Evolutionary conservation across 257 asterid genomes (phyloP).

Genomic region (Penstemon davidsonii): DNA sequence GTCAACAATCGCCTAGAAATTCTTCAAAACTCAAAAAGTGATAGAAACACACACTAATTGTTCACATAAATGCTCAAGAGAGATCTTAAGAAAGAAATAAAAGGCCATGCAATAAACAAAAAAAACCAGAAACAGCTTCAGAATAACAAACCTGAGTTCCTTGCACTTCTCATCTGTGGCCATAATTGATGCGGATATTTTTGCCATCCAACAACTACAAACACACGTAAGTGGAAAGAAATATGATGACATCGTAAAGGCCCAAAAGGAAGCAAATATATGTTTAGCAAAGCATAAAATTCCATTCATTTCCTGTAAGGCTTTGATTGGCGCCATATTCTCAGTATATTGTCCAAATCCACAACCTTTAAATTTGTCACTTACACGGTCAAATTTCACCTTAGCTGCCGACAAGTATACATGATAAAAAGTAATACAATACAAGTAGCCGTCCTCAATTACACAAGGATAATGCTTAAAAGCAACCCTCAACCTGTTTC

Average conservation of each 20-base stretch:
- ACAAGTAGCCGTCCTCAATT: conserved; percentile 46
- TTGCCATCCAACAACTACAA: conserved; percentile 67
- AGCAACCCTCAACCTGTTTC: conserved; percentile 58
- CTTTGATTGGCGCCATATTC: conserved; percentile 55
- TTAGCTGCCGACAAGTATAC: conserved; percentile 43
- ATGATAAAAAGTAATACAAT: neutral
- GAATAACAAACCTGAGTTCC: conserved; percentile 24
- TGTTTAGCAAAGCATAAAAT: conserved; percentile 40
- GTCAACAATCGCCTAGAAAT: too few relatives aligned
- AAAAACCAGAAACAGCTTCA: neutral
- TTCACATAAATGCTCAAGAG: neutral
- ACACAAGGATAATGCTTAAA: conserved; percentile 62
- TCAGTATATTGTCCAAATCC: conserved; percentile 65
- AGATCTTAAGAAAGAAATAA: neutral
- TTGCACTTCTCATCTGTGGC: conserved; percentile 35
- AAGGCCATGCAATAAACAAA: neutral
- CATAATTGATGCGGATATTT: conserved; percentile 56
- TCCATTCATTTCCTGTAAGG: conserved; percentile 71
- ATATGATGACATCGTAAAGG: neutral
- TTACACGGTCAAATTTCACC: conserved; percentile 69
- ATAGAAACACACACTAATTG: too few relatives aligned
- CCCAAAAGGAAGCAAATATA: neutral
- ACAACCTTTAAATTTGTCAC: conserved; percentile 78
- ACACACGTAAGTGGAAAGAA: conserved; percentile 9
- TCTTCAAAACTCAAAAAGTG: too few relatives aligned